Percentiles rank a stretch among this genome's conserved stretches.
phyloP scores from a whole-genome alignment of 441 rosid species.

The Flueggea neowawraea region DNA sequence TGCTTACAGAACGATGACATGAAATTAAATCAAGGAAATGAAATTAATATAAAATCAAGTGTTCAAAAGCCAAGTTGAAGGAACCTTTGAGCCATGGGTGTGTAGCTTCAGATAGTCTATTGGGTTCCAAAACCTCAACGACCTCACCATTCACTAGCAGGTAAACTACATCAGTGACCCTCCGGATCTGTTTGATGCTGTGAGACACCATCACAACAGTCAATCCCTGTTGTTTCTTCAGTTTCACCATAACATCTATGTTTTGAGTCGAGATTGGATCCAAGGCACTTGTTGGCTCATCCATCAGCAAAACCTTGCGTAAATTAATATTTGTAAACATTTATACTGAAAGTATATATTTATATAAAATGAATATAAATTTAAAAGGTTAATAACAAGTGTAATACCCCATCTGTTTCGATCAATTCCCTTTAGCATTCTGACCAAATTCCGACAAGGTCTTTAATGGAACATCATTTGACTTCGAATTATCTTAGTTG shows the following conservation, averaged over 20 bases:
- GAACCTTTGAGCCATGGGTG: constrained; percentile 83
- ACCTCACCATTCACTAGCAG: constrained; percentile 74
- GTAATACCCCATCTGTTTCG: no score
- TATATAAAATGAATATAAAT: no score
- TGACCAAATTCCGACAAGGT: no score
- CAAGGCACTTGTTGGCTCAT: constrained; percentile 86
- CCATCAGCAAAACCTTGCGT: constrained; percentile 58
- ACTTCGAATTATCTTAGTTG: no score
- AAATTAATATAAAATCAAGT: no score
- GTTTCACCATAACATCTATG: constrained; percentile 64
- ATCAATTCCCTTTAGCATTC: no score
- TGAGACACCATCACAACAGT: constrained; percentile 76
- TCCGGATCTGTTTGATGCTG: constrained; percentile 86
- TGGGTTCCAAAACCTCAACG: constrained; percentile 71
- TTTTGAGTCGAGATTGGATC: constrained; percentile 87
- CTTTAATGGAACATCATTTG: no score
- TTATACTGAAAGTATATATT: no score
- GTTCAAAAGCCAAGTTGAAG: constrained; percentile 50
- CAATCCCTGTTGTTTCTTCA: constrained; percentile 60
- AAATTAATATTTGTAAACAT: no score
- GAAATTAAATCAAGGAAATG: no score
- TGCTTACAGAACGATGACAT: no score
- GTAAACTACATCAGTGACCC: constrained; percentile 75
- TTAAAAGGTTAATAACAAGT: no score
- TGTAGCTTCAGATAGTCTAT: constrained; percentile 55